These are phyloP conservation scores for Vickermania ingenoplastis DNA, from an alignment of 208 protist species.

Conservation along the genomic window DNA sequence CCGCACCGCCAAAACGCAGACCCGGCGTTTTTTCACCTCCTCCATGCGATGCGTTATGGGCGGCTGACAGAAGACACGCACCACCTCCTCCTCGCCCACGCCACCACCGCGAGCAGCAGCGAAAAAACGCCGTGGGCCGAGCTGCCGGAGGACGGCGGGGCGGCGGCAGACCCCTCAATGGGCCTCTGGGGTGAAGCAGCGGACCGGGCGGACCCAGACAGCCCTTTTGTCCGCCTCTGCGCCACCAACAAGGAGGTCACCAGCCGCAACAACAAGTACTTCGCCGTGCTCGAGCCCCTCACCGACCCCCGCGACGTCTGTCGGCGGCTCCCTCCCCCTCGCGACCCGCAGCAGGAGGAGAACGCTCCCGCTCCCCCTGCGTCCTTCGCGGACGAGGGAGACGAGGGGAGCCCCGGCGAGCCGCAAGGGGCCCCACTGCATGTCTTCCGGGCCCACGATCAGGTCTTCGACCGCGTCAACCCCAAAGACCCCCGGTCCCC, in stretches of 20 bases:
- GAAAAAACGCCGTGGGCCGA: not conserved
- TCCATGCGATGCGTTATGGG: slow-evolving; percentile 54
- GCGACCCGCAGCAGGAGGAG: not conserved
- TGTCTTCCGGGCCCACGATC: slow-evolving; percentile 21
- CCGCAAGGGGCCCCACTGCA: slow-evolving; percentile 12
- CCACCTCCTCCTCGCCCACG: slow-evolving; percentile 11
- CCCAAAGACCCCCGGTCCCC: not conserved
- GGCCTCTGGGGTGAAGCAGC: not conserved
- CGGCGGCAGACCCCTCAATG: not conserved
- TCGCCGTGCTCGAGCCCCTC: slow-evolving; percentile 27
- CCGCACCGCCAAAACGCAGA: slow-evolving; percentile 40
- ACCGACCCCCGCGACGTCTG: slow-evolving; percentile 8
- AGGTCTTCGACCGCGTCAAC: slow-evolving; percentile 9
- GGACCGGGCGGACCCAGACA: not conserved
- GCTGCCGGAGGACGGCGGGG: not conserved
- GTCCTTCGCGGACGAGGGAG: not conserved
- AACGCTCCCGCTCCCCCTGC: not conserved
- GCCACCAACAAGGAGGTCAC: slow-evolving; percentile 67
- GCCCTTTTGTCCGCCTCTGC: slow-evolving; percentile 38
- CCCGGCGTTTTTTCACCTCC: slow-evolving; percentile 25
- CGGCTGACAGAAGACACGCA: slow-evolving; percentile 14
- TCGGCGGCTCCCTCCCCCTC: not conserved
- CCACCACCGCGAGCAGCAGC: not conserved
- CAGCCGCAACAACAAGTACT: slow-evolving; percentile 43
- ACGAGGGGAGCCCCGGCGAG: not conserved